Base-by-base conservation (phyloP, 2,329 filamentous ascomycete species). In the Lachnellula willkommii region DNA sequence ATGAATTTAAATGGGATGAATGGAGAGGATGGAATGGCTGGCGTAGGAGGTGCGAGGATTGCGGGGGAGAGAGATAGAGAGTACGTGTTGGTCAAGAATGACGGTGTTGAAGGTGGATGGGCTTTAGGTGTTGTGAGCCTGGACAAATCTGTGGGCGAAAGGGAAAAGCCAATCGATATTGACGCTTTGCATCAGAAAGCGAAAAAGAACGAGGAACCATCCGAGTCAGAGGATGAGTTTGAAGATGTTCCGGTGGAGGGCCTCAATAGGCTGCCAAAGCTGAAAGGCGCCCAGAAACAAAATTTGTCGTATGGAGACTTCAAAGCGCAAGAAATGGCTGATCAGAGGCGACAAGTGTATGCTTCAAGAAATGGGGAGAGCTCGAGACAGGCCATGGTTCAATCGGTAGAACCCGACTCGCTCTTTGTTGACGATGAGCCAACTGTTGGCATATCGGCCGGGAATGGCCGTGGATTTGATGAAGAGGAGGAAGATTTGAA, bases 1-100 rank as follows among this genome's bases (percentile, higher is more conserved):
- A 99, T 99, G 94, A 84, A 90, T 65, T 82, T 99, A 65, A 91
- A 93, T 64, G 93, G 92, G 37, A 95, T 95, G 89, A 87, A 85
- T 20, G 86, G 83, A 17, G 82, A 86, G 15, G 88, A 93, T 65
- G 75, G 86, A 40, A 87, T 88, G 24, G 80, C 90, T 53, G 78
- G 77, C 2, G 78, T 75, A 50, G 77, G 81, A 7, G 80, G 80
- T 1, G 80, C 78, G 50, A 80, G 90, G 51, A 82, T 96, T 62
- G 87, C 88, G 14, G 84, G 94, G 50, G 94, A 99, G 68, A 90
- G 86, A 66, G 89, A 90, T 14, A 86, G 90, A 66, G 94, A 99
- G 71, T 99, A 99, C 67, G 92, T 99, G 12, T 76, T 99, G 4
- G 92, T 99, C 40, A 95, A 94, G 73, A 97, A 97, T 65, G 90